Percentiles rank a stretch among this genome's conserved stretches.
Conservation (phyloP, 2,329 filamentous ascomycete genomes). For the Aotearoamyces nothofagi region DNA sequence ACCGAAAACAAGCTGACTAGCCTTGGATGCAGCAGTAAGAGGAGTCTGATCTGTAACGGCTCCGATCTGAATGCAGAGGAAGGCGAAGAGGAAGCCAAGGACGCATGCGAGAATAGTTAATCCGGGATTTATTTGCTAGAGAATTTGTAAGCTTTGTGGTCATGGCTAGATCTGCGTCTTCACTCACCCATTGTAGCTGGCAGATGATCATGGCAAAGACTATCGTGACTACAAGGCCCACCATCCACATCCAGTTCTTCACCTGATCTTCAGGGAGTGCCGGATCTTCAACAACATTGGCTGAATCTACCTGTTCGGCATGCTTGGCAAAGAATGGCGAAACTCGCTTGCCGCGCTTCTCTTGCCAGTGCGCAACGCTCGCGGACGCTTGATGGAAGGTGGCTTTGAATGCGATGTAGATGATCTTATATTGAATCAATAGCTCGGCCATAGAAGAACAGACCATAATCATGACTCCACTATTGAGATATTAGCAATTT, state of each 20-base stretch:
- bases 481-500: too few species aligned
- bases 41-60: slow-evolving; percentile 45
- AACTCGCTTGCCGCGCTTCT: slow-evolving; percentile 26
- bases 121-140: too few species aligned
- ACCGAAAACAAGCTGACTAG: slow-evolving; percentile 52
- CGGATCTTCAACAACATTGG: slow-evolving; percentile 32
- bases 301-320: slow-evolving; percentile 19
- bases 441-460: slow-evolving; percentile 31
- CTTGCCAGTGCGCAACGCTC: slow-evolving; percentile 24
- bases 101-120: slow-evolving; percentile 33
- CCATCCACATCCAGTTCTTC: slow-evolving; percentile 35
- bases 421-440: slow-evolving; percentile 26
- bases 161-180: too few species aligned
- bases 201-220: slow-evolving; percentile 34
- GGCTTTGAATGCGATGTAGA: slow-evolving; percentile 30
- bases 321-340: slow-evolving; percentile 27
- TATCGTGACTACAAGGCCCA: slow-evolving; percentile 31
- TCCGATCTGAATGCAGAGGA: slow-evolving; percentile 44
- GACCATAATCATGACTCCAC: slow-evolving; percentile 32
- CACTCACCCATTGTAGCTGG: slow-evolving; percentile 35
- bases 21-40: slow-evolving; percentile 51
- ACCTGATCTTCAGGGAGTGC: slow-evolving; percentile 30
- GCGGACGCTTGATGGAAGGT: slow-evolving; percentile 29
- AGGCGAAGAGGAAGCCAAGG: slow-evolving; percentile 44
- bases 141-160: too few species aligned